Evolutionary conservation across 1,284 basidiomycete species (phyloP).

Genomic region (Malassezia arunalokei): DNA sequence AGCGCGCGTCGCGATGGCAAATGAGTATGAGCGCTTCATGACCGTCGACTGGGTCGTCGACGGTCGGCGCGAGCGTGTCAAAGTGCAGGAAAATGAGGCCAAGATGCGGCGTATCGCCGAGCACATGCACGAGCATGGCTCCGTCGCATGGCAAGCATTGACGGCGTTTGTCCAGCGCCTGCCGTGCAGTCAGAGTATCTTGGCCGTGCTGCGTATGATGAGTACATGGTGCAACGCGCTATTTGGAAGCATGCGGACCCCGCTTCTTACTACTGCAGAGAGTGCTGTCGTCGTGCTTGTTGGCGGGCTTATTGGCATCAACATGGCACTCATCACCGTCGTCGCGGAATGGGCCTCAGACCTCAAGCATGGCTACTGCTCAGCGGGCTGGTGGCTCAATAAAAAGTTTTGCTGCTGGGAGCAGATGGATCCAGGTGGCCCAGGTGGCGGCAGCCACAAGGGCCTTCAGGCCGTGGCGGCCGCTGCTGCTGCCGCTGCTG

Average conservation of each 20-base stretch:
- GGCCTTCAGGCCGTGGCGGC: constrained; percentile 15
- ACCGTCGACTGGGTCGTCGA: constrained; percentile 46
- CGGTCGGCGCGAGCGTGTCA: constrained; percentile 36
- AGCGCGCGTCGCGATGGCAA: background rate
- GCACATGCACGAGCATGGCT: constrained; percentile 16
- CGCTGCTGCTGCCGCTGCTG: constrained; percentile 19
- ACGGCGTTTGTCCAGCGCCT: constrained; percentile 19
- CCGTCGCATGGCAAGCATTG: constrained; percentile 16
- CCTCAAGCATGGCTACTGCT: constrained; percentile 91
- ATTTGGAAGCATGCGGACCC: constrained; percentile 12
- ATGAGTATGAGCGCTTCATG: constrained; percentile 19
- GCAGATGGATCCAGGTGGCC: constrained; percentile 40
- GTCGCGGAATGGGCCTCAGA: constrained; percentile 96
- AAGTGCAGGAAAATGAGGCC: constrained; percentile 26
- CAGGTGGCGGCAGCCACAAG: constrained; percentile 20
- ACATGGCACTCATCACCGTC: constrained; percentile 87
- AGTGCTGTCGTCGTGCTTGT: constrained; percentile 41
- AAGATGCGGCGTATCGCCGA: constrained; percentile 25
- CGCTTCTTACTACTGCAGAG: constrained; percentile 30
- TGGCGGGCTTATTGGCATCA: constrained; percentile 69
- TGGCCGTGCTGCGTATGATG: constrained; percentile 16
- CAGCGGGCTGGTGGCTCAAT: constrained; percentile 95
- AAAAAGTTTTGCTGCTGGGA: constrained; percentile 98
- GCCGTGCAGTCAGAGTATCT: constrained; percentile 28
- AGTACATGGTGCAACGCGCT: background rate